Evolutionary conservation across 345 rosid genomes (phyloP).

Genomic region (Pistacia vera): DNA sequence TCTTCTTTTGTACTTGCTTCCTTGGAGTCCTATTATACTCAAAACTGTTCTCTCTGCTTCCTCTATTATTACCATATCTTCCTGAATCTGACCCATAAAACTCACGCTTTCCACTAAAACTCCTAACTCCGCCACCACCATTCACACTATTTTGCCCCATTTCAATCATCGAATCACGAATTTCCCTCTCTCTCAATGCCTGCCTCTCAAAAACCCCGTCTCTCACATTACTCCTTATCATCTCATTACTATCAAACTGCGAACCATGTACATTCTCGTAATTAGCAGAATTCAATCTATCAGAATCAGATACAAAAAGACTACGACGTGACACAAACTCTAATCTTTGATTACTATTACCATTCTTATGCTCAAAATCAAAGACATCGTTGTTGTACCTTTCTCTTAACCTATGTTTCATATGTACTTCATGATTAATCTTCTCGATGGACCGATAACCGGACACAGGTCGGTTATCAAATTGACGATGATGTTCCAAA

Average conservation of each 20-base stretch:
- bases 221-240: conserved; percentile 31
- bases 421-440: conserved; percentile 46
- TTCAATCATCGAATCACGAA: conserved; percentile 27
- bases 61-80: conserved; percentile 41
- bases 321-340: conserved; percentile 38
- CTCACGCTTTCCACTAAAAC: conserved; percentile 35
- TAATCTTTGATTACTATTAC: conserved; percentile 20
- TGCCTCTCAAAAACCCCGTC: conserved; percentile 37
- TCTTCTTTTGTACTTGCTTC: conserved; percentile 77
- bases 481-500: conserved; percentile 33
- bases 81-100: conserved; percentile 42
- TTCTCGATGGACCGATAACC: conserved; percentile 32
- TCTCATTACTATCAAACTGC: conserved; percentile 19
- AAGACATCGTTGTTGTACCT: conserved; percentile 25
- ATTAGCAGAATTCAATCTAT: conserved; percentile 39
- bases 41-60: conserved; percentile 50
- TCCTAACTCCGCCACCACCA: conserved; percentile 32
- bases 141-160: conserved; percentile 22
- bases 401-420: conserved; percentile 52
- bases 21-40: conserved; percentile 51
- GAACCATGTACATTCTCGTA: conserved; percentile 32
- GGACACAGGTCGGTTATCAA: conserved; percentile 39
- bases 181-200: conserved; percentile 37
- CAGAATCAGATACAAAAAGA: conserved; percentile 37
- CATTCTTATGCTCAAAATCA: conserved; percentile 28